phyloP scores from a whole-genome alignment of 2,329 filamentous ascomycete genomes.

The Ceratocystis harringtonii region DNA sequence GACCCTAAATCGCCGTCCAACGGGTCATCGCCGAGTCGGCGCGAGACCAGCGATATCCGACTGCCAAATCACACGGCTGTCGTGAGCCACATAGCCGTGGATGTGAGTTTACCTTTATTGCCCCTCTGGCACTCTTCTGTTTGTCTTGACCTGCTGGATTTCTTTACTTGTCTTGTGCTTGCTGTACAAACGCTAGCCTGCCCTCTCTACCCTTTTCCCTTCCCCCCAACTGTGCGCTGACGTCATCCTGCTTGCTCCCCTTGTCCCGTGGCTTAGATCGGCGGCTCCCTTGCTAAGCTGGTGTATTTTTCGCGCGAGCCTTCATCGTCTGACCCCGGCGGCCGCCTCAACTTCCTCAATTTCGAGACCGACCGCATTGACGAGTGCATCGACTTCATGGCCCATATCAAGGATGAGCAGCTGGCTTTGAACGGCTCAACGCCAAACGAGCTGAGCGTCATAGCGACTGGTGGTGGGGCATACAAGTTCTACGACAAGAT shows the following conservation, averaged over 20 bases:
- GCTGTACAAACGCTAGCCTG: background rate
- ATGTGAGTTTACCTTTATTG: conserved; percentile 45
- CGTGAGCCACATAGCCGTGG: conserved; percentile 91
- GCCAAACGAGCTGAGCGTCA: conserved; percentile 65
- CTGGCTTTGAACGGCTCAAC: conserved; percentile 56
- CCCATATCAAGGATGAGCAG: conserved; percentile 69
- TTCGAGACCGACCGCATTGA: conserved; percentile 95
- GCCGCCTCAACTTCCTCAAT: conserved; percentile 83
- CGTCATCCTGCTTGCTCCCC: conserved; percentile 10
- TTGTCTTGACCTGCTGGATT: conserved; percentile 14
- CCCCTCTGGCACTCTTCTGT: background rate
- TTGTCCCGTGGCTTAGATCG: conserved; percentile 48
- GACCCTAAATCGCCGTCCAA: conserved; percentile 42
- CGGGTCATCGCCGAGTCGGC: conserved; percentile 29
- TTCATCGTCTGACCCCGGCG: conserved; percentile 63
- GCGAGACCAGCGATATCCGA: conserved; percentile 84
- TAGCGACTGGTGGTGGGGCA: conserved; percentile 90
- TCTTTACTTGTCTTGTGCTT: background rate
- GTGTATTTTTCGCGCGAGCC: conserved; percentile 93
- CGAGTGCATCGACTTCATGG: conserved; percentile 84
- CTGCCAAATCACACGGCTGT: conserved; percentile 88
- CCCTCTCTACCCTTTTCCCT: background rate
- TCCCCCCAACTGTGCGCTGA: conserved; percentile 15
- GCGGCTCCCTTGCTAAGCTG: conserved; percentile 86
- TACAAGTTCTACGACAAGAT: conserved; percentile 96